phyloP scores from a whole-genome alignment of 768 basidiomycete species.

The Tubosaeta sp. region DNA sequence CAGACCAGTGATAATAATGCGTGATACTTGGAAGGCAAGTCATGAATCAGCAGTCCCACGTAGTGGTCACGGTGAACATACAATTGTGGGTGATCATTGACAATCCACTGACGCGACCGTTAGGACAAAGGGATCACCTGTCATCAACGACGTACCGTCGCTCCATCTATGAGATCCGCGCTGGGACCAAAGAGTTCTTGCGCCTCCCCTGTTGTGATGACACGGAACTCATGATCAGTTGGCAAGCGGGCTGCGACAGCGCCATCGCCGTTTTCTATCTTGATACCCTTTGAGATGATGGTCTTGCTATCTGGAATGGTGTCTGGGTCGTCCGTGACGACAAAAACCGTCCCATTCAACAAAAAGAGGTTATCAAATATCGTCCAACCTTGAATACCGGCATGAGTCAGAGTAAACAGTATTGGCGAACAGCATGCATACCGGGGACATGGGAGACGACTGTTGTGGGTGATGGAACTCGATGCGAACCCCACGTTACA shows the following conservation, averaged over 20 bases:
- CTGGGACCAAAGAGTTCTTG: conserved; percentile 61
- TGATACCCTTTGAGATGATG: conserved; percentile 68
- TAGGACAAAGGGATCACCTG: neutral
- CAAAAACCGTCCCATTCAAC: conserved; percentile 74
- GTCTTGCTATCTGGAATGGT: conserved; percentile 58
- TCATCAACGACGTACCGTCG: conserved; percentile 42
- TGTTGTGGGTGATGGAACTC: conserved; percentile 51
- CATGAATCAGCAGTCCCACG: neutral
- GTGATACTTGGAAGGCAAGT: conserved; percentile 66
- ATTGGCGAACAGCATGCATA: conserved; percentile 18
- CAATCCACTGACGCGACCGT: conserved; percentile 51
- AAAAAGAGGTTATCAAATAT: conserved; percentile 82
- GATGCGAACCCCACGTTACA: conserved; percentile 36
- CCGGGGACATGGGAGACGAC: conserved; percentile 77
- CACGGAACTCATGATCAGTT: conserved; percentile 70
- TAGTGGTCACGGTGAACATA: conserved; percentile 33
- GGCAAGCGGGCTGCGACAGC: conserved; percentile 62
- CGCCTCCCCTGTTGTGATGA: conserved; percentile 70
- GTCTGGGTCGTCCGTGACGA: conserved; percentile 72
- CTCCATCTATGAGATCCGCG: conserved; percentile 76
- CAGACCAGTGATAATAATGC: conserved; percentile 93
- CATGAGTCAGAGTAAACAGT: neutral
- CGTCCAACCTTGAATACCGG: conserved; percentile 67
- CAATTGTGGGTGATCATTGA: conserved; percentile 87
- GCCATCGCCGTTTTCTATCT: conserved; percentile 54